Conservation (phyloP, 176 grass and related monocot species). For the Cenchrus fungigraminus region DNA sequence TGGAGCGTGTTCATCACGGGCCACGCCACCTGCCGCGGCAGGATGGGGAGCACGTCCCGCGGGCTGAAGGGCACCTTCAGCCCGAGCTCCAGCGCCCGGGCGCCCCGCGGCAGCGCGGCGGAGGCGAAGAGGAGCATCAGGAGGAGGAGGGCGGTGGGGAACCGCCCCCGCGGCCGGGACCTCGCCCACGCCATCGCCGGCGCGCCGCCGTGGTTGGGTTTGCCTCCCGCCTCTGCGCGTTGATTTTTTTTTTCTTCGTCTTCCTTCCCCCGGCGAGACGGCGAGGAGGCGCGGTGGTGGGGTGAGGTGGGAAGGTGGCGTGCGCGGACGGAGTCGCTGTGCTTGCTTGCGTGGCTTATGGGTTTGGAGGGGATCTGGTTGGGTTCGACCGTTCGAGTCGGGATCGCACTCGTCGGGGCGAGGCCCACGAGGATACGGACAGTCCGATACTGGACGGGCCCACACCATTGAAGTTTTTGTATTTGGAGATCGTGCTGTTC, state of each 20-base stretch:
- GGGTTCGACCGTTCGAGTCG: background rate
- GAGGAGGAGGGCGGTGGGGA: background rate
- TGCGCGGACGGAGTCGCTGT: constrained; percentile 31
- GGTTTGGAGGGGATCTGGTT: constrained; percentile 1
- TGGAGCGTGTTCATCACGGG: constrained; percentile 84
- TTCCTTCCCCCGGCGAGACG: background rate
- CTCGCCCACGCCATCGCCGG: constrained; percentile 33
- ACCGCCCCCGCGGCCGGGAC: background rate
- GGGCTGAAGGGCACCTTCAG: constrained; percentile 72
- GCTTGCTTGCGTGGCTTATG: constrained; percentile 33
- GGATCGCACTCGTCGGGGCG: background rate
- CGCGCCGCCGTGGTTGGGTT: background rate
- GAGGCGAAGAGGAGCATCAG: constrained; percentile 5
- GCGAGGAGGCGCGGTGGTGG: constrained; percentile 8
- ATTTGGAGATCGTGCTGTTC: background rate
- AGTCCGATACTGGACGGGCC: background rate
- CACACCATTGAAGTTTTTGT: background rate
- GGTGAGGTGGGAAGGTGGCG: constrained; percentile 13
- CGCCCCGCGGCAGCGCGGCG: constrained; percentile 36
- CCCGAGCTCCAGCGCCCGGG: constrained; percentile 36
- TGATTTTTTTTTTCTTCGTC: background rate
- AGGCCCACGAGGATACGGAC: background rate
- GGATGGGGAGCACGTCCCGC: constrained; percentile 82
- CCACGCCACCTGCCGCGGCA: constrained; percentile 87
- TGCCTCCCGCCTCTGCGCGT: background rate